These are phyloP conservation scores for Gymnopilus junonius DNA, from an alignment of 768 basidiomycete genomes.

Conservation along the genomic window DNA sequence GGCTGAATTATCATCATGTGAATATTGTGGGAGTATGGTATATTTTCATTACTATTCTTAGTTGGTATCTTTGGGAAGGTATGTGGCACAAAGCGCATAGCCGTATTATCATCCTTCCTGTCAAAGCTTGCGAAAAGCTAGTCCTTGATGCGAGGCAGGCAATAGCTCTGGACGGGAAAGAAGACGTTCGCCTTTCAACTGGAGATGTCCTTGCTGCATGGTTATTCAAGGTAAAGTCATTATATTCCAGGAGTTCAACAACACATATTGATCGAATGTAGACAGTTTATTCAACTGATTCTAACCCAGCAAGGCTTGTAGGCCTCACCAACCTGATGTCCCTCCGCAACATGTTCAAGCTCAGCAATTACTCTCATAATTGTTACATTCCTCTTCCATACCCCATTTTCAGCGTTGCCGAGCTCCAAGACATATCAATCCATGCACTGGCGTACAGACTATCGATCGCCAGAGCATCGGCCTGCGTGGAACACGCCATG, in stretches of 20 bases:
- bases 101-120: constrained; percentile 38
- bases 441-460: constrained; percentile 25
- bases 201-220: constrained; percentile 47
- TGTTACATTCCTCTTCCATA: constrained; percentile 45
- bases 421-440: constrained; percentile 31
- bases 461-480: constrained; percentile 8
- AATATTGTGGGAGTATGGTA: constrained; percentile 30
- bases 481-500: constrained; percentile 27
- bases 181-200: constrained; percentile 29
- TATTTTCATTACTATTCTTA: constrained; percentile 29
- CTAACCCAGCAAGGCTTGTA: constrained; percentile 28
- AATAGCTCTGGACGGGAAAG: constrained; percentile 21
- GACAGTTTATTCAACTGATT: constrained; percentile 39
- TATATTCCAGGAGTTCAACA: background rate
- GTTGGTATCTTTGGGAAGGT: constrained; percentile 38
- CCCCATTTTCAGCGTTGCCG: constrained; percentile 38
- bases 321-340: constrained; percentile 40
- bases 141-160: constrained; percentile 34
- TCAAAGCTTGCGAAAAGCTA: constrained; percentile 29
- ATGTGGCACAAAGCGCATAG: constrained; percentile 40
- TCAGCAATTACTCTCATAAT: constrained; percentile 40
- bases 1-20: constrained; percentile 20
- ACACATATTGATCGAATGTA: constrained; percentile 11
- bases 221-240: constrained; percentile 38
- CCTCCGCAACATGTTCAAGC: constrained; percentile 29